A percentile compares a stretch with the other conserved stretches of the same genome.
Evolutionary conservation across 2,329 filamentous ascomycete species (phyloP).

Genomic region (Leptographium wingfieldii): DNA sequence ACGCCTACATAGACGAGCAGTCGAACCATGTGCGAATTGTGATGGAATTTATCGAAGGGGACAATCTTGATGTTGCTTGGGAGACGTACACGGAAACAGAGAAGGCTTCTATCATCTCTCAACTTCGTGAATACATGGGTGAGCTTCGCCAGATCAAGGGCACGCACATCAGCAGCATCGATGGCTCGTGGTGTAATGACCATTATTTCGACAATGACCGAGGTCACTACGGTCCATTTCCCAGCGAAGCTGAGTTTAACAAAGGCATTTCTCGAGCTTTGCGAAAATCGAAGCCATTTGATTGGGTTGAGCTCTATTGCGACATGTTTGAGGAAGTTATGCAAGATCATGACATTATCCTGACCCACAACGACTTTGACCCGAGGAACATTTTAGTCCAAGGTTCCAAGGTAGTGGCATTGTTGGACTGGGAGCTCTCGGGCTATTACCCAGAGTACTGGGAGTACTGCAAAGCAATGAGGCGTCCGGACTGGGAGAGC

Average conservation of each 20-base stretch:
- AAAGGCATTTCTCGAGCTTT: not conserved
- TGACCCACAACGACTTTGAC: slow-evolving; percentile 23
- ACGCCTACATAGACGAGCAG: not conserved
- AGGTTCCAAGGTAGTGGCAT: slow-evolving; percentile 13
- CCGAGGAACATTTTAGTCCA: slow-evolving; percentile 21
- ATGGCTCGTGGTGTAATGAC: not conserved
- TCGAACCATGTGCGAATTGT: not conserved
- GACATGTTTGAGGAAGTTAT: not conserved
- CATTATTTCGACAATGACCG: not conserved
- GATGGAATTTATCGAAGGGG: not conserved
- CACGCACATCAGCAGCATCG: not conserved
- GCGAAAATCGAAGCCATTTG: not conserved
- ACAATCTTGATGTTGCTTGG: not conserved
- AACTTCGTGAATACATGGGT: not conserved
- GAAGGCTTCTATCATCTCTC: not conserved
- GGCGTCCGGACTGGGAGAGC: not conserved
- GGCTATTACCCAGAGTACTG: slow-evolving; percentile 23
- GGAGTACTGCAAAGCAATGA: slow-evolving; percentile 20
- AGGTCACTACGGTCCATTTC: not conserved
- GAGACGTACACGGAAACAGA: not conserved
- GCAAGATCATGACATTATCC: slow-evolving; percentile 13
- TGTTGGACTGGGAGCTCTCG: slow-evolving; percentile 22
- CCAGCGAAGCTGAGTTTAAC: not conserved
- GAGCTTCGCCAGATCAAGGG: slow-evolving; percentile 1
- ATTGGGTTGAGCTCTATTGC: not conserved